phyloP scores from a whole-genome alignment of 257 asterid genomes.

The Lithospermum erythrorhizon region DNA sequence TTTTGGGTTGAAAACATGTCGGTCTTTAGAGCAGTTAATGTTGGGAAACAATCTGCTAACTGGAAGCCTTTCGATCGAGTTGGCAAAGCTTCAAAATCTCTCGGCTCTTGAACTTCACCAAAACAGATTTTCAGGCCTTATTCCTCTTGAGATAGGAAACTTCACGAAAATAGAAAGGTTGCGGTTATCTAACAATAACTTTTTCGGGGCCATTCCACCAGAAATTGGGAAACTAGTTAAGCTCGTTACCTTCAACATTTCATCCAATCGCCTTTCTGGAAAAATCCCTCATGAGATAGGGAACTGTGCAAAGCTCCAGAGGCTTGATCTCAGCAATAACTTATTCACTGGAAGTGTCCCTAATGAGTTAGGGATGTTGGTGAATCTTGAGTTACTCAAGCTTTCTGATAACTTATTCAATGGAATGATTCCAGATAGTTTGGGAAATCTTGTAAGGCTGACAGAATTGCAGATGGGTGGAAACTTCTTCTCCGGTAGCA shows the following conservation, averaged over 20 bases:
- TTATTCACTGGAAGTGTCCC: constrained; percentile 52
- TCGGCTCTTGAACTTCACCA: constrained; percentile 69
- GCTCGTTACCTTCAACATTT: constrained; percentile 75
- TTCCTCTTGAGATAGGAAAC: constrained; percentile 57
- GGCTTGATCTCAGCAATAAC: constrained; percentile 78
- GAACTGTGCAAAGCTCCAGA: constrained; percentile 55
- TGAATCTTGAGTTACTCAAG: constrained; percentile 64
- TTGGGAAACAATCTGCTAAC: constrained; percentile 72
- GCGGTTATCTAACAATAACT: constrained; percentile 50
- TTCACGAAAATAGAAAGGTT: constrained; percentile 58
- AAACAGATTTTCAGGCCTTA: constrained; percentile 58
- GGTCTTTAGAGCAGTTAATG: constrained; percentile 66
- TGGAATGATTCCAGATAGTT: constrained; percentile 51
- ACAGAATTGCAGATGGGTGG: constrained; percentile 87
- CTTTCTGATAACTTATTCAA: constrained; percentile 54
- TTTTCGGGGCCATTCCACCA: constrained; percentile 58
- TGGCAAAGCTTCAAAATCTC: constrained; percentile 55
- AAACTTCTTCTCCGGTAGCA: constrained; percentile 48
- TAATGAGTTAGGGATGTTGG: constrained; percentile 45
- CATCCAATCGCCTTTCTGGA: constrained; percentile 53
- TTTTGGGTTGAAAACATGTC: constrained; percentile 61
- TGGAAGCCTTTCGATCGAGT: constrained; percentile 59
- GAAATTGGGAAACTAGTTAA: constrained; percentile 64
- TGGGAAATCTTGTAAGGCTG: constrained; percentile 54
- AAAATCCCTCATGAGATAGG: constrained; percentile 62